Evolutionary conservation across 2,329 filamentous ascomycete species (phyloP).

Genomic region (Cercospora sp.): DNA sequence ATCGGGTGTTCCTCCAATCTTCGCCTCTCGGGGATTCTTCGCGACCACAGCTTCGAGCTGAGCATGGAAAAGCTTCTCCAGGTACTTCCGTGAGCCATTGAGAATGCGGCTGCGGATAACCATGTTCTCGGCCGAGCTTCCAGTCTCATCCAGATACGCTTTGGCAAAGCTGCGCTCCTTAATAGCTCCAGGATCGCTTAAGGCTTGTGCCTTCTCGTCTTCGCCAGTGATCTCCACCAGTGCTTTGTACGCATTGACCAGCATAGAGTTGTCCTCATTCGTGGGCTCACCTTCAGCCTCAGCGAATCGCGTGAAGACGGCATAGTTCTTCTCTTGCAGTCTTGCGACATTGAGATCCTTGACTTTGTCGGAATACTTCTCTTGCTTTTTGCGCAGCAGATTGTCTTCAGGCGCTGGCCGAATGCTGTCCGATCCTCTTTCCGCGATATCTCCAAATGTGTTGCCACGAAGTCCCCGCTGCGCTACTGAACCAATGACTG

Average conservation of each 20-base stretch:
- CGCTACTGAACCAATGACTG: slow-evolving; percentile 80
- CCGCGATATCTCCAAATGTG: slow-evolving; percentile 45
- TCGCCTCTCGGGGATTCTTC: slow-evolving; percentile 84
- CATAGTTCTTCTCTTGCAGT: slow-evolving; percentile 65
- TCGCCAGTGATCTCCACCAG: slow-evolving; percentile 78
- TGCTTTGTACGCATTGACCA: slow-evolving; percentile 80
- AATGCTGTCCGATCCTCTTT: slow-evolving; percentile 50
- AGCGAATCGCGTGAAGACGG: slow-evolving; percentile 73
- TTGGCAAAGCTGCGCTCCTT: slow-evolving; percentile 73
- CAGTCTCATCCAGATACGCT: slow-evolving; percentile 74
- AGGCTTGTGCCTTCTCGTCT: slow-evolving; percentile 59
- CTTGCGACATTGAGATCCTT: slow-evolving; percentile 75
- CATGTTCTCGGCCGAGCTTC: slow-evolving; percentile 63
- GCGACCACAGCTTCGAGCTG: slow-evolving; percentile 75
- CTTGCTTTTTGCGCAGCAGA: slow-evolving; percentile 79
- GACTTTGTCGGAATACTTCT: slow-evolving; percentile 75
- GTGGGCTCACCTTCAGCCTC: slow-evolving; percentile 69
- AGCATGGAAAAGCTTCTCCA: slow-evolving; percentile 78
- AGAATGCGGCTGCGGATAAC: slow-evolving; percentile 77
- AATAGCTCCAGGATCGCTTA: slow-evolving; percentile 63
- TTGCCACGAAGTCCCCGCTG: slow-evolving; percentile 46
- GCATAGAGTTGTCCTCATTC: slow-evolving; percentile 60
- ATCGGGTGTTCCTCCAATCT: slow-evolving; percentile 83
- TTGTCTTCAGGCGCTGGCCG: slow-evolving; percentile 66
- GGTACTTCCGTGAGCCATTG: slow-evolving; percentile 71